Conservation (phyloP, 2,329 filamentous ascomycete genomes). For the Cladosporium phlei region DNA sequence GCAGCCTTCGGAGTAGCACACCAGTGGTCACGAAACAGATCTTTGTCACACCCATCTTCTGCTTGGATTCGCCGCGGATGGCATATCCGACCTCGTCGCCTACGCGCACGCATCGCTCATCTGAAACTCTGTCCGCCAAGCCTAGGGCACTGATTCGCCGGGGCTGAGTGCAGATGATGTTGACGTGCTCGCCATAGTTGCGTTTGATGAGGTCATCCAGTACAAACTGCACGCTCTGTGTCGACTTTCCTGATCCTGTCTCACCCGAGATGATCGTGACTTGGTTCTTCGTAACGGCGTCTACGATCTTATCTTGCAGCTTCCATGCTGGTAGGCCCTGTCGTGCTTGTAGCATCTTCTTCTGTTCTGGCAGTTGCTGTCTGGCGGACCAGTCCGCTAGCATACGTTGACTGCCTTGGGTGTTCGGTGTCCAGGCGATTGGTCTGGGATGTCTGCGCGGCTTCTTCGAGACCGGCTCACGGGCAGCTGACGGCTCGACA, state of each 20-base stretch:
- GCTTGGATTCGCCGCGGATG: slow-evolving; percentile 84
- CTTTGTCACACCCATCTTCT: slow-evolving; percentile 65
- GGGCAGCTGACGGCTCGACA: slow-evolving; percentile 31
- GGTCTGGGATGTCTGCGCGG: slow-evolving; percentile 43
- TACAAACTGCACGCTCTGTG: slow-evolving; percentile 93
- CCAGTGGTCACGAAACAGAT: slow-evolving; percentile 96
- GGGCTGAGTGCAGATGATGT: slow-evolving; percentile 94
- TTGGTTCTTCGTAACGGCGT: slow-evolving; percentile 69
- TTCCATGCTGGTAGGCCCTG: slow-evolving; percentile 82
- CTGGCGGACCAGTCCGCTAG: slow-evolving; percentile 62
- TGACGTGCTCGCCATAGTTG: slow-evolving; percentile 69
- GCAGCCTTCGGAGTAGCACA: slow-evolving; percentile 83
- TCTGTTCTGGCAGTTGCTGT: slow-evolving; percentile 61
- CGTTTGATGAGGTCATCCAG: slow-evolving; percentile 81
- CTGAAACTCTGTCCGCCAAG: slow-evolving; percentile 87
- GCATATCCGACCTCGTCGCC: slow-evolving; percentile 88
- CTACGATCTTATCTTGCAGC: slow-evolving; percentile 69
- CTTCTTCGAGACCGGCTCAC: slow-evolving; percentile 30
- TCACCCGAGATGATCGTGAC: slow-evolving; percentile 97
- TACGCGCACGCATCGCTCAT: slow-evolving; percentile 76
- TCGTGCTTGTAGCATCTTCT: slow-evolving; percentile 69
- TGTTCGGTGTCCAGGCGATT: slow-evolving; percentile 61
- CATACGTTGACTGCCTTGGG: slow-evolving; percentile 54
- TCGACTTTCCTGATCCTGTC: slow-evolving; percentile 94
- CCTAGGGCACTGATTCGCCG: slow-evolving; percentile 90